Evolutionary conservation across 495 filamentous ascomycete species (phyloP).

Genomic region (Sabuloglossum arenarium): DNA sequence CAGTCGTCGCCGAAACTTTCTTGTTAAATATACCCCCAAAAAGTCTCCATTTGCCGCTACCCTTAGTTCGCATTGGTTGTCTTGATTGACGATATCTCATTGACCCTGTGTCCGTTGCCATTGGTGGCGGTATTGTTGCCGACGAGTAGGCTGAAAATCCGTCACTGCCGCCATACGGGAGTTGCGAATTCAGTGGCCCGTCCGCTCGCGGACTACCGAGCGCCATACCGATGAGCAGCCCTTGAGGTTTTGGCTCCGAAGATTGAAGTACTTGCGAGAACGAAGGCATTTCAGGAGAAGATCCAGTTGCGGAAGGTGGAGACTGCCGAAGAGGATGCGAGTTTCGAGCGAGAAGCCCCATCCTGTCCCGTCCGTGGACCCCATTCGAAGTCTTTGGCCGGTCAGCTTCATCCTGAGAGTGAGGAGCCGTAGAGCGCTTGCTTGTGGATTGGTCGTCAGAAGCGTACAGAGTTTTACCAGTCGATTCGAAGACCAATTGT

Average conservation of each 20-base stretch:
- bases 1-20: constrained; percentile 17
- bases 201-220: neutral
- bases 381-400: neutral
- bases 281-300: neutral
- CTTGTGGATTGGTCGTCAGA: neutral
- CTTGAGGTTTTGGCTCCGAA: neutral
- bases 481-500: neutral
- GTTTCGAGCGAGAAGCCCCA: neutral
- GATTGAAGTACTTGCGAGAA: neutral
- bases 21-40: constrained; percentile 29
- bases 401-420: neutral
- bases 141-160: neutral
- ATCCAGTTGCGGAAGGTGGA: neutral
- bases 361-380: neutral
- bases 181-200: neutral
- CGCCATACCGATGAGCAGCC: neutral
- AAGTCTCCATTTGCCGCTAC: constrained; percentile 33
- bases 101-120: neutral
- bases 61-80: neutral
- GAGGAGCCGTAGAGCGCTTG: neutral
- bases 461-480: neutral
- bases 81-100: neutral
- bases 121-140: neutral
- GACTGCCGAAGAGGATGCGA: neutral
- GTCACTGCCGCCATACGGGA: neutral